Evolutionary conservation across 345 rosid genomes (phyloP).

Genomic region (Eucalyptus guilfoylei): DNA sequence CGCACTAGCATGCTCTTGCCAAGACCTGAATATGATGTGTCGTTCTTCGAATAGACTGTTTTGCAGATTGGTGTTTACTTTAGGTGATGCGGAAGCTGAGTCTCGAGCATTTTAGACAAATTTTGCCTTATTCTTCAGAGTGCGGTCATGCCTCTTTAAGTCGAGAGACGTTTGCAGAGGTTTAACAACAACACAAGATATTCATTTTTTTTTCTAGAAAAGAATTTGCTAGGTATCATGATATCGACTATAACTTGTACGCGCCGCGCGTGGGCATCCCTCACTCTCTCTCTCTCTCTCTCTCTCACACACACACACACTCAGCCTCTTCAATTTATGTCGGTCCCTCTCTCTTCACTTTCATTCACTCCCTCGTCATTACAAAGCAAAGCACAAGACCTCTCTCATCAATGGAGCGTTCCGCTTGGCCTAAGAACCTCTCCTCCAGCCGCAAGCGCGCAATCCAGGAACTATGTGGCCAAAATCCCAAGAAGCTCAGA

Average conservation of each 20-base stretch:
- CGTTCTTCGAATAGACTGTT: too few relatives aligned
- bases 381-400: not conserved
- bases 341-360: too few relatives aligned
- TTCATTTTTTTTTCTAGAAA: not conserved
- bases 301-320: too few relatives aligned
- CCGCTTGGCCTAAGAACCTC: too few relatives aligned
- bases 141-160: not conserved
- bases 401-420: not conserved
- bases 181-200: not conserved
- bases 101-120: not conserved
- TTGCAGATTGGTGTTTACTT: not conserved
- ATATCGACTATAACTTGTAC: not conserved
- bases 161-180: not conserved
- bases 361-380: too few relatives aligned
- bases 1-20: not conserved
- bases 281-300: not conserved
- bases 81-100: not conserved
- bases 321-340: too few relatives aligned
- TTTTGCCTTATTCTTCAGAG: not conserved
- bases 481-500: not conserved
- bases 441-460: not conserved
- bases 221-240: not conserved
- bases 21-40: not conserved
- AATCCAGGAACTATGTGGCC: slow-evolving; percentile 6
- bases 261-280: not conserved